A percentile compares a stretch with the other conserved stretches of the same genome.
Conservation (phyloP, 306 rosid genomes). For the Quercus wislizeni region DNA sequence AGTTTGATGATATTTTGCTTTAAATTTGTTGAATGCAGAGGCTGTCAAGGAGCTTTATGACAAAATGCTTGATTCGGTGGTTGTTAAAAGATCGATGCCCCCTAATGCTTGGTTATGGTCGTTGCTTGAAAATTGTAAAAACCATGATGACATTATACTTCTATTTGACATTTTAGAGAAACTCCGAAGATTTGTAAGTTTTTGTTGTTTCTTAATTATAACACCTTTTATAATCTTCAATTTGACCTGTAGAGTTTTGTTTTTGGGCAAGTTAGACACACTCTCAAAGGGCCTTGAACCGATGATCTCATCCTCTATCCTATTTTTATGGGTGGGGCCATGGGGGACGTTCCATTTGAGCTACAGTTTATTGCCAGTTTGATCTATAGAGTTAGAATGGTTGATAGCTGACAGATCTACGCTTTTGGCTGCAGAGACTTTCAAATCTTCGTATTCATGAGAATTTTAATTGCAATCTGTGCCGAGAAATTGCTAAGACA, state of each 20-base stretch:
- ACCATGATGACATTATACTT: conserved; percentile 58
- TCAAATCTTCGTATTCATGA: conserved; percentile 83
- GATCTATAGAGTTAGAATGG: not conserved
- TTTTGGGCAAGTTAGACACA: too few species aligned
- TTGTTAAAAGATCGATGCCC: conserved; percentile 66
- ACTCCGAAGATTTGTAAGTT: conserved; percentile 83
- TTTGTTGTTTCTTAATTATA: not conserved
- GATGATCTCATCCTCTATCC: too few species aligned
- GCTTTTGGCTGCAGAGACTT: conserved; percentile 63
- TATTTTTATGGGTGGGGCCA: too few species aligned
- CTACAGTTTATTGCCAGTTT: not conserved
- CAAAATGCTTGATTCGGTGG: conserved; percentile 69
- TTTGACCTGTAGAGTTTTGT: not conserved
- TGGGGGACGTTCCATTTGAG: too few species aligned
- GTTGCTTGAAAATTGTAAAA: conserved; percentile 70
- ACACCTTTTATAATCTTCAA: not conserved
- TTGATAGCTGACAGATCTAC: conserved; percentile 10
- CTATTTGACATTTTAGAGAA: conserved; percentile 72
- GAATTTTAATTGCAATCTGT: conserved; percentile 69
- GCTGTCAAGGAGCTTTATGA: conserved; percentile 73
- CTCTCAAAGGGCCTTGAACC: too few species aligned
- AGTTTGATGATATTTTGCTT: conserved; percentile 3
- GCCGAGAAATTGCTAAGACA: conserved; percentile 80
- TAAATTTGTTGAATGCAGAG: conserved; percentile 43
- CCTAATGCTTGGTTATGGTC: conserved; percentile 98